These are phyloP conservation scores for Diaporthe sp. DNA, from an alignment of 2,329 filamentous ascomycete genomes.

Conservation along the genomic window DNA sequence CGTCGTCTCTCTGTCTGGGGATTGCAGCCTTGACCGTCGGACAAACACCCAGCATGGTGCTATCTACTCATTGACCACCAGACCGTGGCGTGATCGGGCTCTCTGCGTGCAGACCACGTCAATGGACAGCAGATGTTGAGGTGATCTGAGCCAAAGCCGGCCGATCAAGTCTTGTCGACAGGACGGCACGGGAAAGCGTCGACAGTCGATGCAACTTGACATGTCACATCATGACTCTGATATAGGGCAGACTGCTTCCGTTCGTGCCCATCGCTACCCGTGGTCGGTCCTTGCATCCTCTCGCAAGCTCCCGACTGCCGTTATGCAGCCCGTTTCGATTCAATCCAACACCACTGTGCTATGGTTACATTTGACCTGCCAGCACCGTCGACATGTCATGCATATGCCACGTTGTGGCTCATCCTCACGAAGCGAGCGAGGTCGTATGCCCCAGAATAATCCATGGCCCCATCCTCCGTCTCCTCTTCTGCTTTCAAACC, in stretches of 20 bases:
- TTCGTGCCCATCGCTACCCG: not conserved
- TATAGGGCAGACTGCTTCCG: not conserved
- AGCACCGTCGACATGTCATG: not conserved
- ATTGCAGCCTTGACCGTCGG: not conserved
- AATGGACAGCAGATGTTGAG: slow-evolving; percentile 20
- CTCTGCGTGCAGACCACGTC: not conserved
- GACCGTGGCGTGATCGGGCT: slow-evolving; percentile 20
- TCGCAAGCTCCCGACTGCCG: not conserved
- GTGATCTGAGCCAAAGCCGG: slow-evolving; percentile 18
- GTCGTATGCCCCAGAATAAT: slow-evolving; percentile 16
- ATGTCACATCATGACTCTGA: slow-evolving; percentile 25
- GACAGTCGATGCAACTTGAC: slow-evolving; percentile 10
- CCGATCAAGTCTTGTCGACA: not conserved
- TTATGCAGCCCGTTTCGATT: slow-evolving; percentile 3
- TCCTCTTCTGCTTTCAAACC: not conserved
- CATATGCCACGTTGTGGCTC: slow-evolving; percentile 10
- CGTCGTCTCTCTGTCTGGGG: not conserved
- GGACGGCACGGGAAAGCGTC: not conserved
- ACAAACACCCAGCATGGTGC: not conserved
- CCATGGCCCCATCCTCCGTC: slow-evolving; percentile 27
- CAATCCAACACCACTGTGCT: not conserved
- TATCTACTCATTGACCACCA: slow-evolving; percentile 2
- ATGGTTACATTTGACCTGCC: slow-evolving; percentile 21
- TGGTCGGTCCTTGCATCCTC: not conserved
- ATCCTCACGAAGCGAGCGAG: slow-evolving; percentile 18